Base-by-base conservation (phyloP, 163 green algal genomes). In the Scenedesmus sp. region DNA sequence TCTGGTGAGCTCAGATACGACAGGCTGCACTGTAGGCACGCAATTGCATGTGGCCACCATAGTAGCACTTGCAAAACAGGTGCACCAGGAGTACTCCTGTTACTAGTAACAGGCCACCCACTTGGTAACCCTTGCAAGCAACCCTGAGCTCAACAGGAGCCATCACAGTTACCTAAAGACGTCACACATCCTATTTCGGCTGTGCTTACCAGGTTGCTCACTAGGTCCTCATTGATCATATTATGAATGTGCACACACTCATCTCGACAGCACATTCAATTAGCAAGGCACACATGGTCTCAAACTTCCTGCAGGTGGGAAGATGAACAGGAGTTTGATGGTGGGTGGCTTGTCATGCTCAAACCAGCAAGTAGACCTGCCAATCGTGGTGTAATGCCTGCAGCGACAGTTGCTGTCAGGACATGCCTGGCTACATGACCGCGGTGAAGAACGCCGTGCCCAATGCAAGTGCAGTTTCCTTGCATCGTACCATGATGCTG, bases 281-380 rank as follows among this genome's bases (percentile, higher is more conserved):
- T 22, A 7, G 7, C 9, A n/a, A 70, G n/a, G n/a, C n/a, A n/a
- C n/a, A n/a, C n/a, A n/a, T 1, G 4, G 20, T n/a, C 30, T 2
- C 65, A 7, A 2, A 53, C 13, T 70, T 73, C 24, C n/a, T 78
- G 82, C 82, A 87, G 82, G 82, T 87, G 82, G 82, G 82, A 87
- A 78, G 82, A 87, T 78, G 82, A 87, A 24, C 82, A 87, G 12
- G 82, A 87, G 51, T 87, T 87, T 79, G 82, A 87, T 78, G 82
- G 82, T 87, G 51, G 65, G 79, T 42, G 9, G 6, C 35, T 42
- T 37, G 18, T 44, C 13, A 33, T 6, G 22, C 20, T 61, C 20
- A 43, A 26, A 46, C 16, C 72, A 30, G 72, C 30, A 43, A 30
- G 15, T 3, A 43, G 18, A 81, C 30, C 72, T 46, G 24, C 37